Percentiles rank a stretch among this genome's conserved stretches.
Evolutionary conservation across 2,329 filamentous ascomycete species (phyloP).

Genomic region (Cordyceps farinosa): DNA sequence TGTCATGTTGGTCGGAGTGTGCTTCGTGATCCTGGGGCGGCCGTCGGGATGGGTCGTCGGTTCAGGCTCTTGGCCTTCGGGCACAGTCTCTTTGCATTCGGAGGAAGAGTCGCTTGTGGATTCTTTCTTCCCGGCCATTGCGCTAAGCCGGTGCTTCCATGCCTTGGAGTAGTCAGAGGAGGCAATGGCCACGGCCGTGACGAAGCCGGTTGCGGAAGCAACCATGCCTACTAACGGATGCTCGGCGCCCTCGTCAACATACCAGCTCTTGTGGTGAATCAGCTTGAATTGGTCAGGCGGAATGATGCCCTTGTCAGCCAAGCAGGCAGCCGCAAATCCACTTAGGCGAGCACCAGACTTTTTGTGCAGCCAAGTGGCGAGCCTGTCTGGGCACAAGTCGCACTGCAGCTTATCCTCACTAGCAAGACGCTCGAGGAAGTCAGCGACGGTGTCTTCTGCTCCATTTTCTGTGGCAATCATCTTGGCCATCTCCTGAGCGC

Average conservation of each 20-base stretch:
- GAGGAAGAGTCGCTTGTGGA: neutral
- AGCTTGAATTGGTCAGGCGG: slow-evolving; percentile 57
- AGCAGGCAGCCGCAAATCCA: slow-evolving; percentile 56
- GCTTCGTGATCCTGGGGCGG: neutral
- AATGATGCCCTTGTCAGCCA: slow-evolving; percentile 52
- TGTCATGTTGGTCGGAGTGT: slow-evolving; percentile 18
- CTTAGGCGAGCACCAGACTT: slow-evolving; percentile 57
- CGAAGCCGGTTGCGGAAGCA: slow-evolving; percentile 62
- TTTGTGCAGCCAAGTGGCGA: slow-evolving; percentile 61
- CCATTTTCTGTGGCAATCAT: slow-evolving; percentile 54
- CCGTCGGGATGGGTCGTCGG: neutral
- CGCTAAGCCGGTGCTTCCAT: slow-evolving; percentile 18
- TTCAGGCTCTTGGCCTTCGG: neutral
- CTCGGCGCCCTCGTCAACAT: slow-evolving; percentile 61
- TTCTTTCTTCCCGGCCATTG: neutral
- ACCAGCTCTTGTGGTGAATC: slow-evolving; percentile 48
- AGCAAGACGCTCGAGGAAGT: slow-evolving; percentile 53
- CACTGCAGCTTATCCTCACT: slow-evolving; percentile 52
- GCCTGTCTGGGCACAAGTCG: slow-evolving; percentile 51
- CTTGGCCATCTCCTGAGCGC: slow-evolving; percentile 41
- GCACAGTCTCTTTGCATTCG: neutral
- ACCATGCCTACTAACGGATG: slow-evolving; percentile 64
- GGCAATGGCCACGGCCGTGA: slow-evolving; percentile 61
- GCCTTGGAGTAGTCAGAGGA: slow-evolving; percentile 24
- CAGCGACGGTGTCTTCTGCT: slow-evolving; percentile 46